phyloP scores from a whole-genome alignment of 73 alveolate species.

The Paramecium octaurelia region DNA sequence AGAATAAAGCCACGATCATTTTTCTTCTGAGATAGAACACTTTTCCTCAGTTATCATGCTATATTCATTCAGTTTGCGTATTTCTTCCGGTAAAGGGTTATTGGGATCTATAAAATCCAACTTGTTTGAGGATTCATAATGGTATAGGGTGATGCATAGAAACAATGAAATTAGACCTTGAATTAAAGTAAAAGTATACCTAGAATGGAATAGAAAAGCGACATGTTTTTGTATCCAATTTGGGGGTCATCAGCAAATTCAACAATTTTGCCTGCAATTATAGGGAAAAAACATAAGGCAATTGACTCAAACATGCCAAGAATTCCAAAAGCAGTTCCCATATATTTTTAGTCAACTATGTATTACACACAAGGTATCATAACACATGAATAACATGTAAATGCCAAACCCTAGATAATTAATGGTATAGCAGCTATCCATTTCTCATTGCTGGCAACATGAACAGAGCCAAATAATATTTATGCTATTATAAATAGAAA shows the following conservation, averaged over 20 bases:
- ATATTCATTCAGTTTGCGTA: not conserved
- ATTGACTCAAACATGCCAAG: constrained; percentile 36
- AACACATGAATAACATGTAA: constrained; percentile 36
- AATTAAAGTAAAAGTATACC: not conserved
- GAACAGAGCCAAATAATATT: constrained; percentile 10
- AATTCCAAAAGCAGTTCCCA: constrained; percentile 54
- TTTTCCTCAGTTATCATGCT: constrained; percentile 40
- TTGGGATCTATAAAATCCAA: constrained; percentile 48
- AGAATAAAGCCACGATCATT: not conserved
- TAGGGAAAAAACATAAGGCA: not conserved
- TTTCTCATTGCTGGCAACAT: constrained; percentile 7
- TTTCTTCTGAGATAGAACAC: not conserved
- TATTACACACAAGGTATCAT: constrained; percentile 32
- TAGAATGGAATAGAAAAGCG: not conserved
- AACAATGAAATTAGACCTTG: not conserved
- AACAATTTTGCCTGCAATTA: not conserved
- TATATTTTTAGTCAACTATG: constrained; percentile 20
- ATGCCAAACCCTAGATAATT: constrained; percentile 40
- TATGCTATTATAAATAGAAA: not conserved
- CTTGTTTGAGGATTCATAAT: not conserved
- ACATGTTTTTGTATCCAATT: constrained; percentile 35
- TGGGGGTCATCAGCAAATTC: not conserved
- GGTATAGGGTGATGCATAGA: not conserved
- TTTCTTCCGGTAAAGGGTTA: constrained; percentile 28
- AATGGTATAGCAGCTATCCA: constrained; percentile 11